Conservation (phyloP, 78 protist genomes). For the Acrasis kona region DNA sequence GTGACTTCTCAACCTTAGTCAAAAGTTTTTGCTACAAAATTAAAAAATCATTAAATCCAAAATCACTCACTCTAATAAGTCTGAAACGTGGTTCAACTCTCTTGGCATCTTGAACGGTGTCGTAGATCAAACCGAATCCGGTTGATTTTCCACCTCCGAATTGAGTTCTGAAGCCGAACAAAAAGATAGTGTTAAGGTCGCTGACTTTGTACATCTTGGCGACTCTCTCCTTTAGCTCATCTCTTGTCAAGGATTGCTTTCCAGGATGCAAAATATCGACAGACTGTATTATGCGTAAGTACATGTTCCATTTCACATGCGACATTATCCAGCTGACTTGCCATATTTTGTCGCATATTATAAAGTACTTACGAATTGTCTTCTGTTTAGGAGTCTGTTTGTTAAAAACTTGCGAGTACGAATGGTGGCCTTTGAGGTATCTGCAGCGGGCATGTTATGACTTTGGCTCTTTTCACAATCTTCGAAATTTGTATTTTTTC, state of each 20-base stretch:
- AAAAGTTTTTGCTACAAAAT: slow-evolving; percentile 24
- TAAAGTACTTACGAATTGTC: slow-evolving; percentile 85
- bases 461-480: neutral
- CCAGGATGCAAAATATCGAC: slow-evolving; percentile 91
- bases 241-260: slow-evolving; percentile 70
- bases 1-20: slow-evolving; percentile 41
- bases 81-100: slow-evolving; percentile 85
- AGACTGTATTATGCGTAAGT: too few relatives aligned
- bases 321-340: too few relatives aligned
- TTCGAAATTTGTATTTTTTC: neutral
- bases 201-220: slow-evolving; percentile 84
- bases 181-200: slow-evolving; percentile 56
- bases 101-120: slow-evolving; percentile 67
- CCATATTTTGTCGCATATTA: neutral
- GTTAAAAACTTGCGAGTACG: slow-evolving; percentile 91
- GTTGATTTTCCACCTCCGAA: slow-evolving; percentile 96
- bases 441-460: too few relatives aligned
- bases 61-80: slow-evolving; percentile 64
- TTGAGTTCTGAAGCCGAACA: slow-evolving; percentile 82
- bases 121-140: slow-evolving; percentile 95
- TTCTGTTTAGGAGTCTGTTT: slow-evolving; percentile 91
- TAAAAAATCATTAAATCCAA: neutral
- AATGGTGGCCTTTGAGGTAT: slow-evolving; percentile 54
- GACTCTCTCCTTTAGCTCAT: slow-evolving; percentile 65
- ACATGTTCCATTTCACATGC: too few relatives aligned